phyloP scores from a whole-genome alignment of 2,329 filamentous ascomycete genomes.

The Ophiocordyceps unilateralis region DNA sequence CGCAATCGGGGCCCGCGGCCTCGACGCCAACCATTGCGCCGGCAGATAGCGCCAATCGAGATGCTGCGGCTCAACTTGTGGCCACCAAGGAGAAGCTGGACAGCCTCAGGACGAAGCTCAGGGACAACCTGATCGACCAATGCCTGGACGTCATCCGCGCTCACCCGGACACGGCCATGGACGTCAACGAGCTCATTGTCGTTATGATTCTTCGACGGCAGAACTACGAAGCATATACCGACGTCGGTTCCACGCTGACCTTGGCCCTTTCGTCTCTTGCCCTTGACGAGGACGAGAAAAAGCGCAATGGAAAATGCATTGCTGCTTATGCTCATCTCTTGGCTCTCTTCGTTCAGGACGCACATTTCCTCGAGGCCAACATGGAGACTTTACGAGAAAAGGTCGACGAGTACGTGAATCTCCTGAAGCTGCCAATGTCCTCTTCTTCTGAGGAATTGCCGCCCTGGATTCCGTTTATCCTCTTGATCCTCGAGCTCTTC shows the following conservation, averaged over 20 bases:
- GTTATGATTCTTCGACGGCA: slow-evolving; percentile 47
- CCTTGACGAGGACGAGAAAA: slow-evolving; percentile 44
- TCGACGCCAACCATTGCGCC: slow-evolving; percentile 2
- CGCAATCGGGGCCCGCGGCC: slow-evolving; percentile 1
- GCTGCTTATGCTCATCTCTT: slow-evolving; percentile 85
- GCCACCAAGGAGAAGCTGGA: slow-evolving; percentile 60
- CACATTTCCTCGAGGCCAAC: slow-evolving; percentile 61
- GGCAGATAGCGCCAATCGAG: slow-evolving; percentile 5
- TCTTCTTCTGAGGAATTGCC: slow-evolving; percentile 62
- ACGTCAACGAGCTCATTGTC: slow-evolving; percentile 72
- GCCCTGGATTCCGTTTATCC: slow-evolving; percentile 79
- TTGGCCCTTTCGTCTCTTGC: slow-evolving; percentile 62
- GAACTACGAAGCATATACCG: slow-evolving; percentile 39
- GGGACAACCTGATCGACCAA: slow-evolving; percentile 67
- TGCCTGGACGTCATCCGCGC: slow-evolving; percentile 80
- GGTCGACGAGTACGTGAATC: slow-evolving; percentile 57
- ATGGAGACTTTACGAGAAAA: slow-evolving; percentile 60
- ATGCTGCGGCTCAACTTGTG: slow-evolving; percentile 5
- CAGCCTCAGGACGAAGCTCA: slow-evolving; percentile 52
- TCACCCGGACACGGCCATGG: slow-evolving; percentile 77
- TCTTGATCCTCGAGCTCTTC: slow-evolving; percentile 78
- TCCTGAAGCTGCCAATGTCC: slow-evolving; percentile 54
- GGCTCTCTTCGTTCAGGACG: slow-evolving; percentile 72
- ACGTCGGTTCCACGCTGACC: slow-evolving; percentile 69
- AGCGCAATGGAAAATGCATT: slow-evolving; percentile 45